Base-by-base conservation (phyloP, 2,329 filamentous ascomycete genomes). In the Onygena corvina region DNA sequence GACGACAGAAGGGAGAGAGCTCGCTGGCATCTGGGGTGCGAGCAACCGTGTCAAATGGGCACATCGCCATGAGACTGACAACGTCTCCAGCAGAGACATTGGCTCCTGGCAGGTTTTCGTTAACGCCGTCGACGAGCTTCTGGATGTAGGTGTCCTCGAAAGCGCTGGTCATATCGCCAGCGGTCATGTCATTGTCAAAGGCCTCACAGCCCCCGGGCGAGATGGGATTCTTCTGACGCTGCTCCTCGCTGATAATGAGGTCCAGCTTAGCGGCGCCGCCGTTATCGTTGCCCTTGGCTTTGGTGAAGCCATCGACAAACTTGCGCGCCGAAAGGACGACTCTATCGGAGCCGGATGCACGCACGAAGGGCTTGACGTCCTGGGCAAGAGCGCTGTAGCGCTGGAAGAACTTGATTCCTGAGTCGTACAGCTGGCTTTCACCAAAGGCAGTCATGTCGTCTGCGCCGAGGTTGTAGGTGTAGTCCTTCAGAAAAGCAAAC, bases 11-110 rank as follows among this genome's bases (percentile, higher is more conserved):
- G 0, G 72, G 69, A 0, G 86, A 87, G 7, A 83, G 63, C 3
- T 61, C 62, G 14, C 66, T 72, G 3, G 70, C 75, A 2, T 74
- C 67, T 0, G 66, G 60, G 4, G 77, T 71, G 4, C 49, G 36
- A 6, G 82, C 79, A n/a, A 94, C 79, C 0, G 86, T 90, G 57
- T 83, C 76, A 67, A 87, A 94, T 0, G 89, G 82, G 60, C 89
- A 95, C 52, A 94, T 72, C 58, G 94, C 87, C 87, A 95, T 94
- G 29, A 95, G 63, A 50, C 75, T 76, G 50, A 88, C 70, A 0
- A 80, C 77, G 29, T 90, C 80, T 1, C 69, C 60, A 9, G 72
- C 61, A 2, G 75, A 77, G 35, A 94, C 64, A 53, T 83, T 79
- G 3, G 77, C 80, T 2, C 84, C 83, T 0, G 74, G 75, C 0